phyloP scores from a whole-genome alignment of 495 filamentous ascomycete genomes.

The Hyaloscypha bicolor region DNA sequence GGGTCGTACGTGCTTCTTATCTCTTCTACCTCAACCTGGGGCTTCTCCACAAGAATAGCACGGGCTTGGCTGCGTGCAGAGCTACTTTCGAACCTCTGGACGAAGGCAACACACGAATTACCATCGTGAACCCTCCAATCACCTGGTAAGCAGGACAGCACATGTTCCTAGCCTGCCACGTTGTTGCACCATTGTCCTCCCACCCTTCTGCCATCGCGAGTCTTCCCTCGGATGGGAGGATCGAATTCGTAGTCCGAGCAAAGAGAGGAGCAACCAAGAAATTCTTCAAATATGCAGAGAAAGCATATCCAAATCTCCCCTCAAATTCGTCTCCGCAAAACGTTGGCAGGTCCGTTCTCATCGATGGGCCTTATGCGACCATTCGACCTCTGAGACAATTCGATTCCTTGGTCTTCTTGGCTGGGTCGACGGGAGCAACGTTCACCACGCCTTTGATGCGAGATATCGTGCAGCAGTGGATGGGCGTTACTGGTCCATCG shows the following conservation, averaged over 20 bases:
- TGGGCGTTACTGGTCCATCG: conserved; percentile 6
- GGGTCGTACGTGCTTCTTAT: conserved; percentile 51
- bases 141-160: conserved; percentile 79
- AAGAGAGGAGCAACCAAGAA: conserved; percentile 71
- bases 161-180: conserved; percentile 73
- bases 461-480: conserved; percentile 46
- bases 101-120: conserved; percentile 67
- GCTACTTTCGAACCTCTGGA: conserved; percentile 36
- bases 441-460: conserved; percentile 59
- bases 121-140: conserved; percentile 68
- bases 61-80: conserved; percentile 32
- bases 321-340: background rate
- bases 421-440: conserved; percentile 58
- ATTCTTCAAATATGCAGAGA: conserved; percentile 41
- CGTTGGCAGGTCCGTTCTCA: conserved; percentile 43
- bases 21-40: conserved; percentile 68
- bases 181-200: conserved; percentile 66
- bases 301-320: conserved; percentile 14
- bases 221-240: conserved; percentile 54
- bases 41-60: conserved; percentile 34
- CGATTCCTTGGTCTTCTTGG: conserved; percentile 59
- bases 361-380: conserved; percentile 58
- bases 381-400: conserved; percentile 58
- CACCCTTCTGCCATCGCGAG: conserved; percentile 82
- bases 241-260: conserved; percentile 70